Base-by-base conservation (phyloP, 1,139 yeast species). In the Schizosaccharomyces versatilis region DNA sequence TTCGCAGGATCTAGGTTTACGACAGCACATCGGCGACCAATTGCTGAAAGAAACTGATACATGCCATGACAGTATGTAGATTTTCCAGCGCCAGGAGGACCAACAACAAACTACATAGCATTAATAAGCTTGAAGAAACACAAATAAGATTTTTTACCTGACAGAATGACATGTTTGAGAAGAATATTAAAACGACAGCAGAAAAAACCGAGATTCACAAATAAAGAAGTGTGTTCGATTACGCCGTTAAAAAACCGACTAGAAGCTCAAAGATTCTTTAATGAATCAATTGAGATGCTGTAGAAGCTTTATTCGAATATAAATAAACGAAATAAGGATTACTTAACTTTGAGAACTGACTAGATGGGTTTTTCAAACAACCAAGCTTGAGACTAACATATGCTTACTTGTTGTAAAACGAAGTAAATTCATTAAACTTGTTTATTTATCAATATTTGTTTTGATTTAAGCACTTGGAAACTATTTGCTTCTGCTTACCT, bases 81-180 rank as follows among this genome's bases (percentile, higher is more conserved):
- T 65, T 93, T 93, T 1, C 99, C 99, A 0, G 95, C 76, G 1
- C 98, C 99, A 0, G 99, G 98, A 0, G 98, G 97, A 0, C 99
- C 99, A 41, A 93, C 84, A 12, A 90, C 90, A 19, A 90, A 77
- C 49, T 55, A 54, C 7, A 9, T n/a, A n/a, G 2, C 6, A 47
- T 38, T 14, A 51, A 12, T 9, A 41, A 41, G 40, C 6, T 2
- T n/a, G 19, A 15, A n/a, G 14, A n/a, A 17, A n/a, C 24, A 3
- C 24, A 17, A n/a, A 12, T 48, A n/a, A 3, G 5, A 5, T 3
- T 24, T n/a, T 3, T 47, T 41, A 52, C 51, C 32, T 52, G 48
- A 41, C 54, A 40, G 24, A 41, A 41, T 41, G 51, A 14, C 51
- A 41, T 47, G 14, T 12, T 14, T 8, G 2, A 15, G 14, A 17